Evolutionary conservation across 1,284 basidiomycete species (phyloP), one percentile per base, ranked within the genome.

Genomic region (Cryptococcus neoformans): DNA sequence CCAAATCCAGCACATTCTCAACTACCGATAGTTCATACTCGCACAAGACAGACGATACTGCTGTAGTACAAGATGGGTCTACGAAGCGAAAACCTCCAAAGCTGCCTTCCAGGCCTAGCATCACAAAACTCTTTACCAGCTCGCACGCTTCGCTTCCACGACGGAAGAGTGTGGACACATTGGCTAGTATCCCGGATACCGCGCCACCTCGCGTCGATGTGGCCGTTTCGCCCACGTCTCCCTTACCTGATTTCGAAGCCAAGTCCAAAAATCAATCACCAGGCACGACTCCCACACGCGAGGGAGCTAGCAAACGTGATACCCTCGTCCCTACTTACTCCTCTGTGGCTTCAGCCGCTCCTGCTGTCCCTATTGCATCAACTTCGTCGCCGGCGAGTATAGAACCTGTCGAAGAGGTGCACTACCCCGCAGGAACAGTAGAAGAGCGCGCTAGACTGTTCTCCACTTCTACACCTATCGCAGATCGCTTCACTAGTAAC

Each of bases 401-500:
- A n/a, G 62, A 67, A 14, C 41, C 48, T 12, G 14, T 63, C 37
- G 67, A 70, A 49, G 65, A 70, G 10, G 41, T 56, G 12, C 65
- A 67, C n/a, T 69, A 68, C 40, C 56, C 67, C 1, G 17, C 65
- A 14, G 72, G 70, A 16, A 72, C 71, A 14, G 69, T 72, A 4
- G 63, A 67, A 12, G 68, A 66, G 6, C 65, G 70, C 7, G 47
- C 65, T 7, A 63, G 59, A 17, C 49, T 62, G 7, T 70, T 67
- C 54, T 59, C 65, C 10, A 72, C 69, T 4, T 62, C 66, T 12
- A 76, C 74, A 0, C 77, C 77, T 8, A 79, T 79, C 40, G 74
- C 74, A 5, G 77, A 79, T 56, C 62, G 63, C 12, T 79, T 76
- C 59, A 58, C 64, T 12, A 49, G 63, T 6, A 62, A 61, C 4